Evolutionary conservation across 148 eudicot genomes (phyloP).

Genomic region (Spergularia bocconei): DNA sequence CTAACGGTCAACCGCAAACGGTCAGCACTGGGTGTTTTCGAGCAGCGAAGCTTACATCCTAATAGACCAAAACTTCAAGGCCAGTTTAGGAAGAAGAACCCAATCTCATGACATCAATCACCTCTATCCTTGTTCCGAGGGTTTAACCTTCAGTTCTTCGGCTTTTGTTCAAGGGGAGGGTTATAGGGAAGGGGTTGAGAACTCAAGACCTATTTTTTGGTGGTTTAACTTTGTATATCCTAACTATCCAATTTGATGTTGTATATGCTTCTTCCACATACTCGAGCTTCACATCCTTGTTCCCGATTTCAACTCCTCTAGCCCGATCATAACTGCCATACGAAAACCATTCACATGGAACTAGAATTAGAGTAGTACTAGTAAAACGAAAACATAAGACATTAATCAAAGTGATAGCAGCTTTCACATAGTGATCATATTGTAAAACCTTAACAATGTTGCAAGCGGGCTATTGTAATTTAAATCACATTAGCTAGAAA

Average conservation of each 20-base stretch:
- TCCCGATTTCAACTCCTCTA: slow-evolving; percentile 97
- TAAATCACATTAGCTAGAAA: not conserved
- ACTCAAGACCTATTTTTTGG: slow-evolving; percentile 87
- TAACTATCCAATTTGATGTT: slow-evolving; percentile 94
- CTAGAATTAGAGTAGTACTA: not conserved
- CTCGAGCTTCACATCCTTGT: slow-evolving; percentile 90
- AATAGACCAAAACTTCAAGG: too few species aligned
- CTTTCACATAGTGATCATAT: not conserved
- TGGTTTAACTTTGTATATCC: slow-evolving; percentile 98
- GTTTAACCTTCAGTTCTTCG: not conserved
- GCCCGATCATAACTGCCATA: slow-evolving; percentile 91
- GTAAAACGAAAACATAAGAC: not conserved
- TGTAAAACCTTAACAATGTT: not conserved
- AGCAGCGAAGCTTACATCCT: too few species aligned
- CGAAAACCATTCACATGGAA: not conserved
- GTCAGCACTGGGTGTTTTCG: too few species aligned
- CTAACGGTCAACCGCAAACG: too few species aligned
- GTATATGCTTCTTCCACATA: slow-evolving; percentile 95
- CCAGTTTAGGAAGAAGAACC: too few species aligned
- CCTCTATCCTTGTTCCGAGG: slow-evolving; percentile 8
- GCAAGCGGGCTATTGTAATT: not conserved
- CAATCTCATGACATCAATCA: not conserved
- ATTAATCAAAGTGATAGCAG: not conserved
- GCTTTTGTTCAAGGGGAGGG: not conserved
- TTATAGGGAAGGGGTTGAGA: not conserved